These are phyloP conservation scores for Lagerstroemia speciosa DNA, from an alignment of 345 rosid genomes.

Conservation along the genomic window DNA sequence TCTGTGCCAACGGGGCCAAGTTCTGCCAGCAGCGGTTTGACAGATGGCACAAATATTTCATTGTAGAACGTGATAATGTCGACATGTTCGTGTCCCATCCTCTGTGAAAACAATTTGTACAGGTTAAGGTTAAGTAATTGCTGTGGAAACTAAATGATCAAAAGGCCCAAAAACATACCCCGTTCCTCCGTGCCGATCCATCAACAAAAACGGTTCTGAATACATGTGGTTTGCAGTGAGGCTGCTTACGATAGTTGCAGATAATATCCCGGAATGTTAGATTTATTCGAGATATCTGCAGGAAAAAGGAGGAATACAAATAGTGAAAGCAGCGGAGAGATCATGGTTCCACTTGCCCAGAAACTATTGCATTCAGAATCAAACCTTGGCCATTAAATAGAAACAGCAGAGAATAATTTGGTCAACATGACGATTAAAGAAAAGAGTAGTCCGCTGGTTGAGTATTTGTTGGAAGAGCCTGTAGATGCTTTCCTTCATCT, in stretches of 20 bases:
- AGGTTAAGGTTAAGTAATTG: conserved; percentile 13
- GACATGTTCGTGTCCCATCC: conserved; percentile 73
- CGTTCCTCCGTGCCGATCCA: conserved; percentile 48
- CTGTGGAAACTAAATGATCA: background rate
- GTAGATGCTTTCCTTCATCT: conserved; percentile 64
- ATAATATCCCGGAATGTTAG: conserved; percentile 80
- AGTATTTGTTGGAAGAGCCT: conserved; percentile 64
- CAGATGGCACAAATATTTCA: conserved; percentile 70
- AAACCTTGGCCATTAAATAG: conserved; percentile 48
- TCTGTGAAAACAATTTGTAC: conserved; percentile 37
- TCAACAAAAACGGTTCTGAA: conserved; percentile 81
- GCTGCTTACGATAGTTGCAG: conserved; percentile 83
- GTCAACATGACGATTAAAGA: conserved; percentile 75
- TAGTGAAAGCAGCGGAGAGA: conserved; percentile 4
- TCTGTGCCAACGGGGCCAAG: conserved; percentile 54
- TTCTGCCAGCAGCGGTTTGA: conserved; percentile 78
- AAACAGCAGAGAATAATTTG: conserved; percentile 86
- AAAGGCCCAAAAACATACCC: conserved; percentile 27
- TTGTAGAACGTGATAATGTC: conserved; percentile 93
- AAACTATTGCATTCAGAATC: conserved; percentile 3
- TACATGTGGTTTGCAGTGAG: conserved; percentile 89
- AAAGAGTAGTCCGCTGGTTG: conserved; percentile 49
- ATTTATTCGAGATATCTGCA: conserved; percentile 78
- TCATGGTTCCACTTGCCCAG: background rate
- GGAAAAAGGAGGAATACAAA: conserved; percentile 19